These are phyloP conservation scores for Stemphylium vesicarium DNA, from an alignment of 2,329 filamentous ascomycete genomes.

Conservation along the genomic window DNA sequence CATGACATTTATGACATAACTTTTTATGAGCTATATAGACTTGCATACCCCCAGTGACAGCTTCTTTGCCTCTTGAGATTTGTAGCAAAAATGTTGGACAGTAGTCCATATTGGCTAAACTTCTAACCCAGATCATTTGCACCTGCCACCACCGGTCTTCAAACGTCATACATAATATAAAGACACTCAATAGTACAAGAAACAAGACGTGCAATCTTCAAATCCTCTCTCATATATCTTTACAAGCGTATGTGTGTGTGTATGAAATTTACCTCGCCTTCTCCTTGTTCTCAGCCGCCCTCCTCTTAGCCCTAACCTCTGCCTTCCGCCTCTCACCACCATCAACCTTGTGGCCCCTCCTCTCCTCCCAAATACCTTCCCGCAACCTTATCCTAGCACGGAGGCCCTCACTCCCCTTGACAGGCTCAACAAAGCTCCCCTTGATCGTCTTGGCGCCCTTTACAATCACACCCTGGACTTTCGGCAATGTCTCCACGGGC, in stretches of 20 bases:
- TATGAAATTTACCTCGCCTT: constrained; percentile 50
- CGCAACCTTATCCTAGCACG: constrained; percentile 72
- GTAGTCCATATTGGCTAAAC: too few species aligned
- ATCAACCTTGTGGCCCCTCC: constrained; percentile 87
- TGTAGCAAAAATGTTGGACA: too few species aligned
- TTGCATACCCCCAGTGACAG: too few species aligned
- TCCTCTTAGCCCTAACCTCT: constrained; percentile 85
- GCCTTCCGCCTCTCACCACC: constrained; percentile 91
- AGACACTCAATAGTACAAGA: constrained; percentile 6
- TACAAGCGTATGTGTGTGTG: background rate
- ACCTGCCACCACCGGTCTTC: background rate
- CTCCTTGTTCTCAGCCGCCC: constrained; percentile 78
- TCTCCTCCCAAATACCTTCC: constrained; percentile 94
- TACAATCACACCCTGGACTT: constrained; percentile 71
- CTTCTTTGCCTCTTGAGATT: too few species aligned
- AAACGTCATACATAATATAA: background rate
- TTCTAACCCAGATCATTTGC: background rate
- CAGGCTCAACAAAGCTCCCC: constrained; percentile 74
- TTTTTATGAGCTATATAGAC: too few species aligned
- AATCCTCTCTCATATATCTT: background rate
- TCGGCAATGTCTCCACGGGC: constrained; percentile 59
- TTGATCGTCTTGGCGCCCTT: constrained; percentile 71
- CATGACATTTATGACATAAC: too few species aligned
- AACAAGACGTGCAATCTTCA: background rate
- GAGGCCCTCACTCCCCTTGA: constrained; percentile 65